Evolutionary conservation across 169 alveolate genomes (phyloP).

Genomic region (Cardiosporidium cionae): DNA sequence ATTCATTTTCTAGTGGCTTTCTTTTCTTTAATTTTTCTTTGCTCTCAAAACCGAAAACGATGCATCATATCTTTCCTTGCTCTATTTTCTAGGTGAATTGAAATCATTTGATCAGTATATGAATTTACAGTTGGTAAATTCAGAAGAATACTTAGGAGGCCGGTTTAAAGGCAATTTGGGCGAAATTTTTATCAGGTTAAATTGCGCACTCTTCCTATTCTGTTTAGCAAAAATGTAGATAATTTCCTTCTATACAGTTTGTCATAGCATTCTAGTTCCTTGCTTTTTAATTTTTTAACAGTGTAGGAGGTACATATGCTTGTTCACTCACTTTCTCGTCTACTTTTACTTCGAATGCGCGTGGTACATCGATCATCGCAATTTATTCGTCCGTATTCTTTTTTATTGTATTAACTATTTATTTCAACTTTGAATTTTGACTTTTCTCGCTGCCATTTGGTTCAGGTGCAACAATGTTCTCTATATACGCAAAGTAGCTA

Average conservation of each 20-base stretch:
- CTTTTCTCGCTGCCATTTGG: no score
- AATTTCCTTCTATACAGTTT: conserved; percentile 49
- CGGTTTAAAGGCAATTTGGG: conserved; percentile 81
- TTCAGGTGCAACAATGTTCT: conserved; percentile 74
- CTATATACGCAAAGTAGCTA: conserved; percentile 66
- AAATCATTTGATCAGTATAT: conserved; percentile 82
- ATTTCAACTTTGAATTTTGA: no score
- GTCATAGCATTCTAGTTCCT: background rate
- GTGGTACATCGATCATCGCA: no score
- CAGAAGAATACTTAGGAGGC: conserved; percentile 88
- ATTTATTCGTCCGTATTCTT: no score
- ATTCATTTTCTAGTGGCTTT: background rate
- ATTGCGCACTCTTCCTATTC: no score
- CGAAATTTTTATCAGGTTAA: no score
- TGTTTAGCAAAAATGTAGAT: no score
- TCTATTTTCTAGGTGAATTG: conserved; percentile 60
- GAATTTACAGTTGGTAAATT: conserved; percentile 73
- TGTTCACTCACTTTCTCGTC: no score
- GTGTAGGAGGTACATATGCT: background rate
- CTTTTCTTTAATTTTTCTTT: background rate
- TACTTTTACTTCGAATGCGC: no score
- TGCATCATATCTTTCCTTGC: no score
- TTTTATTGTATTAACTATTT: no score
- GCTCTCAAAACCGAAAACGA: background rate
- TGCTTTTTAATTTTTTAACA: background rate